phyloP scores from a whole-genome alignment of 306 rosid species.

The Trichosanthes cucumerina region DNA sequence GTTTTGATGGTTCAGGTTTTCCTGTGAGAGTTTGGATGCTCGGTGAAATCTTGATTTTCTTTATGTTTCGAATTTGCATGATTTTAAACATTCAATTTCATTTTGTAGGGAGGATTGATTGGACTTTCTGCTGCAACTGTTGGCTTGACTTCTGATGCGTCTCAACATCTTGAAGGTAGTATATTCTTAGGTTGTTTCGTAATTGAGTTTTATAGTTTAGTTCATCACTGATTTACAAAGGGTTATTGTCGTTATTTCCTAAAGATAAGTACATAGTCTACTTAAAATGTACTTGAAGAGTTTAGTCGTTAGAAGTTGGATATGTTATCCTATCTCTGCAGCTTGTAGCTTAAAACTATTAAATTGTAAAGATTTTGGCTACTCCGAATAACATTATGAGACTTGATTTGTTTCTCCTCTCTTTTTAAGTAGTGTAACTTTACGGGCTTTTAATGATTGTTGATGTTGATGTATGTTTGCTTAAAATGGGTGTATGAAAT shows the following conservation, averaged over 20 bases:
- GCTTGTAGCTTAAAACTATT: no score
- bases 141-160: constrained; percentile 76
- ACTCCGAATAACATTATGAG: background rate
- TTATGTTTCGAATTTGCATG: background rate
- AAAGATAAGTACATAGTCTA: no score
- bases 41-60: background rate
- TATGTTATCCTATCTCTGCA: no score
- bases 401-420: background rate
- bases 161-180: constrained; percentile 92
- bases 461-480: background rate
- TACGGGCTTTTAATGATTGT: background rate
- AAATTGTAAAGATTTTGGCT: background rate
- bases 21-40: no score
- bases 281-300: no score
- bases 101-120: constrained; percentile 84
- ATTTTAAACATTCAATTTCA: no score
- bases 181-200: background rate
- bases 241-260: no score
- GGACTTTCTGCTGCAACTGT: constrained; percentile 96
- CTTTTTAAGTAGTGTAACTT: background rate
- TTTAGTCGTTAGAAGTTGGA: no score
- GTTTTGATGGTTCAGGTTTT: no score
- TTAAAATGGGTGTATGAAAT: no score
- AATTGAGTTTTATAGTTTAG: background rate
- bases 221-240: background rate